A percentile compares a stretch with the other conserved stretches of the same genome.
phyloP scores from a whole-genome alignment of 805 yeast species.

The Saccharomycopsis javanensis region DNA sequence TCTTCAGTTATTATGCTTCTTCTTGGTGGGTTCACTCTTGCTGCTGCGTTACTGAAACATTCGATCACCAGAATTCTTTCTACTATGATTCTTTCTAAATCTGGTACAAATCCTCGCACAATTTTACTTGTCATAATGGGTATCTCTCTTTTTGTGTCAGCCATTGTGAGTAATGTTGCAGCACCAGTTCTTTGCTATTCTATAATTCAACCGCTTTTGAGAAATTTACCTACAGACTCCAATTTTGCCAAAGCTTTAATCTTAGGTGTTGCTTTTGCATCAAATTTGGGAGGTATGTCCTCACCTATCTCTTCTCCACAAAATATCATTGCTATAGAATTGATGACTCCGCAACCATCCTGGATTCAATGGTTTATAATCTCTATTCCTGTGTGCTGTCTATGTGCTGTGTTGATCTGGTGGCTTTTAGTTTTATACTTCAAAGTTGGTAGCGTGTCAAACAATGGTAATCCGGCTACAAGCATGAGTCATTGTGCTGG shows the following conservation, averaged over 20 bases:
- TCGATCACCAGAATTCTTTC: slow-evolving; percentile 82
- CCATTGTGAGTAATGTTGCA: slow-evolving; percentile 97
- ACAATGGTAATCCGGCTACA: slow-evolving; percentile 9
- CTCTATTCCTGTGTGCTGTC: slow-evolving; percentile 66
- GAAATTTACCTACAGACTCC: slow-evolving; percentile 74
- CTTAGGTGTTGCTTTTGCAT: slow-evolving; percentile 86
- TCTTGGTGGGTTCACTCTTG: slow-evolving; percentile 89
- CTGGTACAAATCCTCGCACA: slow-evolving; percentile 77
- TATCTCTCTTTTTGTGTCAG: slow-evolving; percentile 76
- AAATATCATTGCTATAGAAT: slow-evolving; percentile 79
- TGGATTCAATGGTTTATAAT: slow-evolving; percentile 95
- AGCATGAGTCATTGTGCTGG: neutral
- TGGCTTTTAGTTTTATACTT: slow-evolving; percentile 56
- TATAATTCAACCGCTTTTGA: slow-evolving; percentile 78
- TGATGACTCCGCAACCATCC: slow-evolving; percentile 60
- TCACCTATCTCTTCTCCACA: slow-evolving; percentile 98
- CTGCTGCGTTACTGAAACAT: slow-evolving; percentile 89
- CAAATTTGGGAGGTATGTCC: slow-evolving; percentile 94
- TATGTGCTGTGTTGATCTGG: slow-evolving; percentile 65
- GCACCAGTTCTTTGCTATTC: slow-evolving; percentile 92
- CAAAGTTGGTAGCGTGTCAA: slow-evolving; percentile 32
- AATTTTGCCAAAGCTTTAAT: slow-evolving; percentile 77
- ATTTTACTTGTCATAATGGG: slow-evolving; percentile 76
- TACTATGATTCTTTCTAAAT: slow-evolving; percentile 67
- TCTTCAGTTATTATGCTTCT: slow-evolving; percentile 83